A percentile compares a stretch with the other conserved stretches of the same genome.
Evolutionary conservation across 2,329 filamentous ascomycete species (phyloP).

Genomic region (Phyllosticta capitalensis): DNA sequence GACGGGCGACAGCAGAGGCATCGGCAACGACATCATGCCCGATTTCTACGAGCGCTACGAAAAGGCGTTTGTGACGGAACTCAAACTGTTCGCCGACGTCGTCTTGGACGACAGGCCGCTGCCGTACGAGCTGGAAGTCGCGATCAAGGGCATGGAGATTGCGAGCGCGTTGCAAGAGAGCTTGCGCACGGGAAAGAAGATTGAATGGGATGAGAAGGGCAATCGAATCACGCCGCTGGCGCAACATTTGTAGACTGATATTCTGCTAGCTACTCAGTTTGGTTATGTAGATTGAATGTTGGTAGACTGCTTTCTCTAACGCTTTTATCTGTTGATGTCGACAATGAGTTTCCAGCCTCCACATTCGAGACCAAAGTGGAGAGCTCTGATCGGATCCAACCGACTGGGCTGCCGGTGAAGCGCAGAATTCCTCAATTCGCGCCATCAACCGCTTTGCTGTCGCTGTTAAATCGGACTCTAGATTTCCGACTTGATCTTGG

Average conservation of each 20-base stretch:
- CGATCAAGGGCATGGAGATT: conserved; percentile 10
- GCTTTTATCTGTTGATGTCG: too few species aligned
- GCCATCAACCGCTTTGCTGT: too few species aligned
- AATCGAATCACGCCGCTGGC: neutral
- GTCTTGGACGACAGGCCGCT: conserved; percentile 2
- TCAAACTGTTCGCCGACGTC: conserved; percentile 6
- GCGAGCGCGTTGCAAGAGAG: conserved; percentile 6
- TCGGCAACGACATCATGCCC: conserved; percentile 10
- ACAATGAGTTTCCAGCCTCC: too few species aligned
- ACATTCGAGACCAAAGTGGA: too few species aligned
- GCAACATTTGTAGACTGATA: neutral
- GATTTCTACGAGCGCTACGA: conserved; percentile 11
- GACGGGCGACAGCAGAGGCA: neutral
- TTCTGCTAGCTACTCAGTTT: neutral
- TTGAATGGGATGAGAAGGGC: conserved; percentile 6
- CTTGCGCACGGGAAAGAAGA: conserved; percentile 9
- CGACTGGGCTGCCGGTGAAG: too few species aligned
- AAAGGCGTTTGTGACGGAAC: conserved; percentile 11
- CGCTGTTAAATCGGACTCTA: too few species aligned
- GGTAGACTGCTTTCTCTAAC: too few species aligned
- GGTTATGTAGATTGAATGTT: neutral
- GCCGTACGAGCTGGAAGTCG: neutral
- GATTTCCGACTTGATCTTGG: too few species aligned
- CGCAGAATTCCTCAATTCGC: too few species aligned
- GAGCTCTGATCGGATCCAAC: too few species aligned